Evolutionary conservation across 139 green algal genomes (phyloP).

Genomic region (Diplosphaera chodatii): DNA sequence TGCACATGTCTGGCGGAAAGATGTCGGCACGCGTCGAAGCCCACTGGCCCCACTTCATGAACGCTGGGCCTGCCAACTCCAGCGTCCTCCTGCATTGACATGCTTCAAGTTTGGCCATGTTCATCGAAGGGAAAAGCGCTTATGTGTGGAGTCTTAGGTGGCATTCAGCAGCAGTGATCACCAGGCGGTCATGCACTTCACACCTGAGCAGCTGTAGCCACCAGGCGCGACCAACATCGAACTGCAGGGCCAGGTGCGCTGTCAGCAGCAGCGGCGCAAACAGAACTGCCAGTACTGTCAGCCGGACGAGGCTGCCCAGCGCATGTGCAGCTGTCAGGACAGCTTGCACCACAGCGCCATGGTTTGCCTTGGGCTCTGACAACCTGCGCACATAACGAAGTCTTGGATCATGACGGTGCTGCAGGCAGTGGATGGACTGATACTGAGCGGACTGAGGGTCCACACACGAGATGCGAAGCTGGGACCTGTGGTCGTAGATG

Average conservation of each 20-base stretch:
- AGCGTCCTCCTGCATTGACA: conserved; percentile 33
- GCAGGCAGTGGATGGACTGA: too few species aligned
- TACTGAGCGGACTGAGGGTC: too few species aligned
- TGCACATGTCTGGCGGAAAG: conserved; percentile 86
- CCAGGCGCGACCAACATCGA: conserved; percentile 5
- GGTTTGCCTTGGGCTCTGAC: not conserved
- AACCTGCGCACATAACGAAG: not conserved
- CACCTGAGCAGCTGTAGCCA: conserved; percentile 34
- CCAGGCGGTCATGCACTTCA: too few species aligned
- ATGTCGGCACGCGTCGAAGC: conserved; percentile 82
- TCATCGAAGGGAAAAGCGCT: too few species aligned
- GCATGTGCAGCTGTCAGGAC: not conserved
- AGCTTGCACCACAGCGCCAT: not conserved
- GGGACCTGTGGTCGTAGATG: not conserved
- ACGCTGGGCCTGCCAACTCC: conserved; percentile 55
- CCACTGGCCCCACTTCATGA: conserved; percentile 99
- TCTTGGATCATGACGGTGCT: too few species aligned
- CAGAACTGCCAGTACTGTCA: conserved; percentile 47
- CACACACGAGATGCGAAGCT: not conserved
- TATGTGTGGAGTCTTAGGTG: too few species aligned
- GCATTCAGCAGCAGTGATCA: too few species aligned
- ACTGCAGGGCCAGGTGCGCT: conserved; percentile 39
- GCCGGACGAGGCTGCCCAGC: conserved; percentile 22
- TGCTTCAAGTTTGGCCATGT: too few species aligned
- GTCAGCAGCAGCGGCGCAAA: conserved; percentile 49